Percentiles rank a stretch among this genome's conserved stretches.
Evolutionary conservation across 2,329 filamentous ascomycete genomes (phyloP).

Genomic region (Fusarium albidum): DNA sequence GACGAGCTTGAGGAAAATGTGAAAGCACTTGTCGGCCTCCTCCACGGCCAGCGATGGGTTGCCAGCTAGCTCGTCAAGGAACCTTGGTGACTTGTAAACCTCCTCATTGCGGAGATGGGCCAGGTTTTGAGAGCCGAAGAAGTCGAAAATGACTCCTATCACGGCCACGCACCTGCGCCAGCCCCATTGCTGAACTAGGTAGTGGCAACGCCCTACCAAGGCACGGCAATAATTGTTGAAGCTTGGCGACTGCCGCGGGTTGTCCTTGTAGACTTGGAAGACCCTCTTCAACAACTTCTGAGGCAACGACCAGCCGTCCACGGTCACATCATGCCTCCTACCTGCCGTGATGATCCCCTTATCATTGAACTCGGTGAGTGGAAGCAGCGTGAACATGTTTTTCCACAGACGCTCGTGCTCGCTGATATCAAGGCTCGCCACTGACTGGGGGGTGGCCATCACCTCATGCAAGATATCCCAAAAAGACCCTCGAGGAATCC

Average conservation of each 20-base stretch:
- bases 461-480: constrained; percentile 65
- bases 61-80: constrained; percentile 63
- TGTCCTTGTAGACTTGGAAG: constrained; percentile 66
- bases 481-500: constrained; percentile 62
- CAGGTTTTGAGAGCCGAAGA: constrained; percentile 70
- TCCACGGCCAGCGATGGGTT: constrained; percentile 59
- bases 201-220: constrained; percentile 67
- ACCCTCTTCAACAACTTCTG: constrained; percentile 65
- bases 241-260: constrained; percentile 62
- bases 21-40: constrained; percentile 69
- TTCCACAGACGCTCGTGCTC: constrained; percentile 66
- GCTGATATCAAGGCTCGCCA: constrained; percentile 52
- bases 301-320: constrained; percentile 68
- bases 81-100: constrained; percentile 66
- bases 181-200: constrained; percentile 70
- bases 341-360: constrained; percentile 56
- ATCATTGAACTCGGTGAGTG: constrained; percentile 67
- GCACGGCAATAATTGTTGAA: constrained; percentile 73
- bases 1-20: constrained; percentile 72
- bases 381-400: constrained; percentile 66
- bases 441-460: constrained; percentile 47
- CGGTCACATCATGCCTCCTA: constrained; percentile 39
- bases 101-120: constrained; percentile 72
- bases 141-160: constrained; percentile 71
- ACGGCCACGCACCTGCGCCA: constrained; percentile 67